Base-by-base conservation (phyloP, 441 rosid genomes). In the Syzygium syzygioides region DNA sequence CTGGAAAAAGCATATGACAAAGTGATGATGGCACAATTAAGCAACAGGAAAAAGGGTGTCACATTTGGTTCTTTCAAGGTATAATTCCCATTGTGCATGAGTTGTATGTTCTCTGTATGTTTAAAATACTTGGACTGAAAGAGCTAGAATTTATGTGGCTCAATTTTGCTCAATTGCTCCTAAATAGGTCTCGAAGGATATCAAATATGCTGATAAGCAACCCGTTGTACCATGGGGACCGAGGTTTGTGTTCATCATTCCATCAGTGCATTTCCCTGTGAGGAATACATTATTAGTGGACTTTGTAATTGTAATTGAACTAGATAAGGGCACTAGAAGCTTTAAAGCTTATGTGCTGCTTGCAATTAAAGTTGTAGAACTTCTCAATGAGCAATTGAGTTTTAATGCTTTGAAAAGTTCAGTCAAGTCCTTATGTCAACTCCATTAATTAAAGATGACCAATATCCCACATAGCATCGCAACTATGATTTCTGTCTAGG, bases 151-250 rank as follows among this genome's bases (percentile, higher is more conserved):
- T 18, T 34, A 79, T 57, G 14, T 64, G 14, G 18, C 9, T 57
- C 48, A 41, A 13, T 76, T 76, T 76, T 23, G n/a, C 83, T 76
- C 9, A 15, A 41, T 76, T 76, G 83, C 53, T 76, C 52, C 17
- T 76, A 6, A 28, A 41, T 76, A 98, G 99, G 99, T 98, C 88
- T 94, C 99, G 17, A 96, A 98, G 94, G 99, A 98, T 90, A 93
- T 97, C 91, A 98, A 95, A 91, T 98, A 94, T 92, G 99, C 99
- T 90, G 99, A 98, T 93, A 96, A 96, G 93, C 96, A 94, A 95
- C 98, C 99, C 8, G 89, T 98, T 86, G 94, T 98, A 88, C 98
- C 99, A 59, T 98, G 99, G 99, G 99, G 98, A 66, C 99, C 99
- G 52, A 98, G 99, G 99, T 98, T 86, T 91, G 79, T 84, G 12